Base-by-base conservation (phyloP, 495 filamentous ascomycete genomes). In the Recurvomyces mirabilis region DNA sequence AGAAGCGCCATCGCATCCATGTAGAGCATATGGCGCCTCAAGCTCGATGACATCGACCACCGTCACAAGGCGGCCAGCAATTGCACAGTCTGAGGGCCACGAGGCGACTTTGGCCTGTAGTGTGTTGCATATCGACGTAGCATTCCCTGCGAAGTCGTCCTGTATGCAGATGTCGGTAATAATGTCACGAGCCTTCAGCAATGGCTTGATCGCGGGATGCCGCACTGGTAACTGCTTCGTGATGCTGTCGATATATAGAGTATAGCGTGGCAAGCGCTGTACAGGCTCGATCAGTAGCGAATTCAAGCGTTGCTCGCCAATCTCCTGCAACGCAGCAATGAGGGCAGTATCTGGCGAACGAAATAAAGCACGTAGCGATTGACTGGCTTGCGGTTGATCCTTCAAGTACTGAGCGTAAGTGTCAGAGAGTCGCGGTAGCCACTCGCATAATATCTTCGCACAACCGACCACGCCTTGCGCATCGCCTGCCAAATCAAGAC, bases 281-380 rank as follows among this genome's bases (percentile, higher is more conserved):
- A 99, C 87, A 0, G 91, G 91, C 63, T 99, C 91, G 63, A 96
- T 96, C 32, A 96, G 70, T 39, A 88, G 69, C n/a, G 88, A 94
- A 29, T 86, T 84, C 23, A 99, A 68, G 43, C 77, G 71, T 55
- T 99, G 93, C 58, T 99, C 91, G 29, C 91, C 93, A 9, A 79
- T 82, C 42, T 88, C 77, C 30, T 84, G 78, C 1, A 95, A 72
- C 43, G 80, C 65, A 56, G 78, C 76, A 0, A 81, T 81, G 55
- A 93, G 86, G 52, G 80, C 87, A 2, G 89, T 87, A 33, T 80
- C 75, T 17, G 62, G 68, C 50, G 84, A 77, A 53, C 75, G 79
- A 53, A 83, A 68, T 56, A 87, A 82, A 3, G 70, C 67, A 42
- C 77, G 84, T 25, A 96, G 71, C 5, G 84, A 75, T 52, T 85